A percentile compares a stretch with the other conserved stretches of the same genome.
Conservation (phyloP, 345 rosid species). For the Sisymbrium altissimum region DNA sequence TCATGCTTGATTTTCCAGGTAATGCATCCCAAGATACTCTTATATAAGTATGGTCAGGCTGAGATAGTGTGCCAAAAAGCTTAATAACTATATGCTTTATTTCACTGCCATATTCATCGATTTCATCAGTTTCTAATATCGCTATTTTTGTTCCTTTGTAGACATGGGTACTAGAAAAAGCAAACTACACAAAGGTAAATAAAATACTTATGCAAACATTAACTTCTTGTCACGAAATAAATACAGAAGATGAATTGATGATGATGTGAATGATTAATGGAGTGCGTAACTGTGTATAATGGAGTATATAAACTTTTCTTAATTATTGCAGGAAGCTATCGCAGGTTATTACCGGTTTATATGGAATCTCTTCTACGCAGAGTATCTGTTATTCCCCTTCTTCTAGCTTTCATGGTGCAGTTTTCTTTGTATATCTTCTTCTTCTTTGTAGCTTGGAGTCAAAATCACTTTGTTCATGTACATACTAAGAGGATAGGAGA, state of each 20-base stretch:
- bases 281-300: neutral
- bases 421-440: slow-evolving; percentile 9
- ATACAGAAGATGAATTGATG: neutral
- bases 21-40: slow-evolving; percentile 9
- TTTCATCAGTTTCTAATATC: neutral
- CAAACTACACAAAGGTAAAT: slow-evolving; percentile 84
- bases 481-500: neutral
- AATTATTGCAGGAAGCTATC: slow-evolving; percentile 73
- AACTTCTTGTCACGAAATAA: neutral
- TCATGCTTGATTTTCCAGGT: slow-evolving; percentile 86
- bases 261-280: neutral
- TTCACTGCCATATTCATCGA: neutral
- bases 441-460: slow-evolving; percentile 14
- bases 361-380: slow-evolving; percentile 93
- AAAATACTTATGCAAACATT: slow-evolving; percentile 12
- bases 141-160: slow-evolving; percentile 33
- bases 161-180: slow-evolving; percentile 75
- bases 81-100: neutral
- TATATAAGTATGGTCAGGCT: neutral
- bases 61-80: neutral
- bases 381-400: slow-evolving; percentile 82
- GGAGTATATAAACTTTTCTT: neutral
- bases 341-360: slow-evolving; percentile 71
- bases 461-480: slow-evolving; percentile 21
- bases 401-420: slow-evolving; percentile 35